A percentile compares a stretch with the other conserved stretches of the same genome.
Evolutionary conservation across 495 filamentous ascomycete species (phyloP).

Genomic region (Aspergillus heteromorphus): DNA sequence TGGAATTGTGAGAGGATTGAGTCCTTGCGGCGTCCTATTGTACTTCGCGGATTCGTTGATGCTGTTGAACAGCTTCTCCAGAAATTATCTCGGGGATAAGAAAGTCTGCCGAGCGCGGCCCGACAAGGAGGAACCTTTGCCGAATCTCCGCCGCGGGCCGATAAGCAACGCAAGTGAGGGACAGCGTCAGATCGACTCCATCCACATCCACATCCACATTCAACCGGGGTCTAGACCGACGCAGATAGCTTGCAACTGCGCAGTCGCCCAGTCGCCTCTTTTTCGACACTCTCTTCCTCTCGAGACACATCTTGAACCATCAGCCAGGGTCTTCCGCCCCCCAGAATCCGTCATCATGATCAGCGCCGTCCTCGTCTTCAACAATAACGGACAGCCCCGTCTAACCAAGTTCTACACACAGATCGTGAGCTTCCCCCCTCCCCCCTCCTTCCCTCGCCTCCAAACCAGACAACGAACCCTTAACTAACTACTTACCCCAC

Average conservation of each 20-base stretch:
- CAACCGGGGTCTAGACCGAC: background rate
- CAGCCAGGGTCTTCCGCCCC: background rate
- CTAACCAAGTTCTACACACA: constrained; percentile 99
- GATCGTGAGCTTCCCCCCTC: too few species aligned
- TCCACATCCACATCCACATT: background rate
- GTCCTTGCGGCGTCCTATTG: background rate
- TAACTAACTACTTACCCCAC: constrained; percentile 5
- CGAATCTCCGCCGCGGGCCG: constrained; percentile 7
- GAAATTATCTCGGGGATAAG: constrained; percentile 2
- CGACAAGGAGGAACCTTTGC: background rate
- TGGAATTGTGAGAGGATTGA: background rate
- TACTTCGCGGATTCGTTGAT: background rate
- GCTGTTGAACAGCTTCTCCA: constrained; percentile 7
- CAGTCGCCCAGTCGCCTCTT: background rate
- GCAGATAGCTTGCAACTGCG: too few species aligned
- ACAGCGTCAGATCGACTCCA: background rate
- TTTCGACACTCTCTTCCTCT: background rate
- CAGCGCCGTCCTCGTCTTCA: constrained; percentile 98
- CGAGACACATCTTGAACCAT: background rate
- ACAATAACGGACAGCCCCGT: constrained; percentile 92
- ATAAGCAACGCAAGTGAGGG: constrained; percentile 9
- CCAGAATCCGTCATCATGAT: constrained; percentile 61
- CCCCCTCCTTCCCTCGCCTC: constrained; percentile 4
- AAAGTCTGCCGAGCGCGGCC: constrained; percentile 11
- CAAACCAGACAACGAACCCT: background rate